Evolutionary conservation across 352 stramenopile species (phyloP).

Genomic region (Phytophthora crassamura): DNA sequence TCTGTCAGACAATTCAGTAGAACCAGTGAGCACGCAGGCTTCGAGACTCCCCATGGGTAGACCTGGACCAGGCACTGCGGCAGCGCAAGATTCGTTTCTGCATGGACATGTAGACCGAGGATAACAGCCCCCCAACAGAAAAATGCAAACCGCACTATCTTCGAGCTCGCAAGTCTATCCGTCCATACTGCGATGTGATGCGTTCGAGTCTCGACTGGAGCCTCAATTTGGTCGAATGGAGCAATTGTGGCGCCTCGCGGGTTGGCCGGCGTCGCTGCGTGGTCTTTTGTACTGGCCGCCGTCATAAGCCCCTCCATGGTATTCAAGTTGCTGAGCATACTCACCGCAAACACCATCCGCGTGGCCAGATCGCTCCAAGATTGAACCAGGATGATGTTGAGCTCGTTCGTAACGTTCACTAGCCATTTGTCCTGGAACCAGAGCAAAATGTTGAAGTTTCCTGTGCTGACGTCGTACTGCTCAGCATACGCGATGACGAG

Average conservation of each 20-base stretch:
- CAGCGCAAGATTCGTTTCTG: slow-evolving; percentile 20
- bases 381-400: slow-evolving; percentile 40
- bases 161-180: slow-evolving; percentile 20
- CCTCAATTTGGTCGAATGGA: slow-evolving; percentile 5
- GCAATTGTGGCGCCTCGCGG: slow-evolving; percentile 17
- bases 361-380: slow-evolving; percentile 38
- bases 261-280: background rate
- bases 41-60: slow-evolving; percentile 31
- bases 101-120: slow-evolving; percentile 32
- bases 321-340: slow-evolving; percentile 43
- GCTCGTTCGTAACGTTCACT: slow-evolving; percentile 40
- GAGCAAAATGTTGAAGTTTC: slow-evolving; percentile 26
- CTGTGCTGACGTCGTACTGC: slow-evolving; percentile 16
- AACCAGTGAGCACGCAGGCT: slow-evolving; percentile 33
- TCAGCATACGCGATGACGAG: slow-evolving; percentile 31
- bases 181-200: slow-evolving; percentile 15
- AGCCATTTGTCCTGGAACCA: slow-evolving; percentile 47
- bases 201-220: background rate
- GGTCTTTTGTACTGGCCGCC: background rate
- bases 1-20: slow-evolving; percentile 37
- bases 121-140: slow-evolving; percentile 38
- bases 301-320: slow-evolving; percentile 35
- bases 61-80: slow-evolving; percentile 43
- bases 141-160: slow-evolving; percentile 21
- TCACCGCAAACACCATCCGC: slow-evolving; percentile 38